These are phyloP conservation scores for Hypoxylon sp. DNA, from an alignment of 2,329 filamentous ascomycete species.

Conservation along the genomic window DNA sequence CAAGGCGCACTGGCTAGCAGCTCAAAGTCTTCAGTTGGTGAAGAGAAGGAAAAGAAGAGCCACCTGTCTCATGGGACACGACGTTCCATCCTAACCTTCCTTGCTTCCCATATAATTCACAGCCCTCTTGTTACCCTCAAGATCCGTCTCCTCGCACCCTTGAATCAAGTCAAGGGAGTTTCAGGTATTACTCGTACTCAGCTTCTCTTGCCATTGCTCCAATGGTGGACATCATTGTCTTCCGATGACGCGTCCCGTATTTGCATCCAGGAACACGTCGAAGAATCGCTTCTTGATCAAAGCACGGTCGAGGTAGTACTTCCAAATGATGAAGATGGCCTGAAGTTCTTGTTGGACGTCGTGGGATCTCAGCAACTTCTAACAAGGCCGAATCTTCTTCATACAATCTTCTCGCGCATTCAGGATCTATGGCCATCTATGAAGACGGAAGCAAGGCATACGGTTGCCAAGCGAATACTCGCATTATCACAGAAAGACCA, in stretches of 20 bases:
- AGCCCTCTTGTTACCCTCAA: slow-evolving; percentile 79
- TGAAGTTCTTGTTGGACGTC: slow-evolving; percentile 65
- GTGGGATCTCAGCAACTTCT: slow-evolving; percentile 58
- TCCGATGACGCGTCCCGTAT: slow-evolving; percentile 63
- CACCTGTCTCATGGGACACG: slow-evolving; percentile 72
- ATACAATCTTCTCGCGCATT: slow-evolving; percentile 76
- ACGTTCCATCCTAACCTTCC: slow-evolving; percentile 74
- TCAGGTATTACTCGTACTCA: slow-evolving; percentile 77
- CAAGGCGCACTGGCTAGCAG: slow-evolving; percentile 69
- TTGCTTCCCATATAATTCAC: slow-evolving; percentile 77
- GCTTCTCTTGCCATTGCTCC: slow-evolving; percentile 79
- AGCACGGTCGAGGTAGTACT: slow-evolving; percentile 65
- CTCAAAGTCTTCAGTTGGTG: slow-evolving; percentile 44
- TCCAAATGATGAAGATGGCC: slow-evolving; percentile 64
- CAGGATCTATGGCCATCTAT: slow-evolving; percentile 78
- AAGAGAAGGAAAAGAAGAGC: slow-evolving; percentile 62
- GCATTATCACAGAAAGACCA: slow-evolving; percentile 66
- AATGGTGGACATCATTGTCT: slow-evolving; percentile 73
- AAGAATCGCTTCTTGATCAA: slow-evolving; percentile 57
- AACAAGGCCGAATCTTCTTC: slow-evolving; percentile 68
- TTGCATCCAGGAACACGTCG: slow-evolving; percentile 61
- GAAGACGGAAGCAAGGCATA: slow-evolving; percentile 71
- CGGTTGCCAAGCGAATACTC: slow-evolving; percentile 72
- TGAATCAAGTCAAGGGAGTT: slow-evolving; percentile 80
- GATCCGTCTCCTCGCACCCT: slow-evolving; percentile 74